Evolutionary conservation across 331 rosid species (phyloP).

Genomic region (Spiraea crenata): DNA sequence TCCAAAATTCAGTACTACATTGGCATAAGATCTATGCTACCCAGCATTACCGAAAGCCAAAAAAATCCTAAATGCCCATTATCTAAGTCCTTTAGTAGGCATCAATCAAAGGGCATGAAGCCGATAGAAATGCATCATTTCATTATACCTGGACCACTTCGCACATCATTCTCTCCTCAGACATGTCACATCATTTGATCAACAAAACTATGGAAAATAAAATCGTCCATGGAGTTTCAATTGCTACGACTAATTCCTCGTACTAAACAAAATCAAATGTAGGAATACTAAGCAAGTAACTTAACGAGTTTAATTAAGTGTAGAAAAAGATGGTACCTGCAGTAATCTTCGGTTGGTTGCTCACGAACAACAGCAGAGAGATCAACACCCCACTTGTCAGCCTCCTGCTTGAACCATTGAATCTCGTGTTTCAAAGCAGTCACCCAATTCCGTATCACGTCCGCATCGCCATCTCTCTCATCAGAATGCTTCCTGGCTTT

Average conservation of each 20-base stretch:
- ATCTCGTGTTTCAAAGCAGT: constrained; percentile 64
- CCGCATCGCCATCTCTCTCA: constrained; percentile 48
- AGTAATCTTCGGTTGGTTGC: constrained; percentile 38
- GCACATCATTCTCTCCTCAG: not conserved
- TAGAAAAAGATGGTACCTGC: constrained; percentile 36
- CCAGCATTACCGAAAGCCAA: not conserved
- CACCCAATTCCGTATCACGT: constrained; percentile 53
- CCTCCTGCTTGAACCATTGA: constrained; percentile 70
- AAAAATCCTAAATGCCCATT: no score
- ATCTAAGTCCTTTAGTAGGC: no score
- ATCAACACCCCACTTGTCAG: constrained; percentile 49
- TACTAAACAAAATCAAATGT: no score
- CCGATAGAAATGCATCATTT: no score
- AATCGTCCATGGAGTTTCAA: no score
- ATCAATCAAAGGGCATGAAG: no score
- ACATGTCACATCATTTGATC: not conserved
- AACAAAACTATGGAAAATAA: not conserved
- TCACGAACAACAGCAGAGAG: constrained; percentile 53
- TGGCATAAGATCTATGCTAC: not conserved
- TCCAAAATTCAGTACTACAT: not conserved
- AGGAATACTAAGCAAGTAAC: not conserved
- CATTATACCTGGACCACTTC: no score
- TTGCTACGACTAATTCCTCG: no score
- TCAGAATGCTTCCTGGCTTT: constrained; percentile 70
- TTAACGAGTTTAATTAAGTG: not conserved